Evolutionary conservation across 371 early-diverging fungal species (phyloP).

Genomic region (Nematocida sp.): DNA sequence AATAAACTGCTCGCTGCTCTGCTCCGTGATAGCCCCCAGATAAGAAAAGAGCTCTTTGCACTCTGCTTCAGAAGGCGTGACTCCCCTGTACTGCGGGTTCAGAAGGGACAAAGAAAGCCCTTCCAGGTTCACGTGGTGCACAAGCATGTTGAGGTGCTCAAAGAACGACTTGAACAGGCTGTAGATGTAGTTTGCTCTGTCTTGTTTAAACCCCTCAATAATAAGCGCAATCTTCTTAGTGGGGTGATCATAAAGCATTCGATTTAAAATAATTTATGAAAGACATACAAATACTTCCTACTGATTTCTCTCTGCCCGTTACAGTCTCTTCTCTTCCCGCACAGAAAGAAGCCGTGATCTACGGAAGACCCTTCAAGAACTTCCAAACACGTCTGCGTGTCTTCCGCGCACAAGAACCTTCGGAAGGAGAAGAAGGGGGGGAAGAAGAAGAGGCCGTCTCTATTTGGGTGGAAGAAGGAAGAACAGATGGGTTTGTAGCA

Average conservation of each 20-base stretch:
- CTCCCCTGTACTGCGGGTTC: conserved; percentile 9
- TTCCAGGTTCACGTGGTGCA: conserved; percentile 12
- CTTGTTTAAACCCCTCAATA: conserved; percentile 46
- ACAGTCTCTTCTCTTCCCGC: too few relatives aligned
- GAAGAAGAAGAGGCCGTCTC: background rate
- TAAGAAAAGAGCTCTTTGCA: conserved; percentile 19
- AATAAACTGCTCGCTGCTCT: conserved; percentile 11
- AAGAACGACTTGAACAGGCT: background rate
- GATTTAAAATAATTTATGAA: conserved; percentile 2
- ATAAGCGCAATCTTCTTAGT: conserved; percentile 3
- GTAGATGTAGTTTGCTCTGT: conserved; percentile 24
- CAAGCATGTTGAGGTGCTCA: background rate
- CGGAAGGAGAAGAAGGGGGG: too few relatives aligned
- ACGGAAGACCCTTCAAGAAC: background rate
- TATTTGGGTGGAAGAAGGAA: conserved; percentile 1
- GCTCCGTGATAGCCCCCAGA: background rate
- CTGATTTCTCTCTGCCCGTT: background rate
- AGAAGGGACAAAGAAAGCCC: conserved; percentile 23
- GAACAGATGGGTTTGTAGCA: background rate
- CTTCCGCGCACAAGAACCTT: background rate
- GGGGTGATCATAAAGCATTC: background rate
- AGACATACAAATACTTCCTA: background rate
- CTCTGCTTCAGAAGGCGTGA: conserved; percentile 12
- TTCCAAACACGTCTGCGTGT: background rate
- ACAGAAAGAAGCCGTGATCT: too few relatives aligned